Evolutionary conservation across 2,329 filamentous ascomycete genomes (phyloP).

Genomic region (Phialophora tarda): DNA sequence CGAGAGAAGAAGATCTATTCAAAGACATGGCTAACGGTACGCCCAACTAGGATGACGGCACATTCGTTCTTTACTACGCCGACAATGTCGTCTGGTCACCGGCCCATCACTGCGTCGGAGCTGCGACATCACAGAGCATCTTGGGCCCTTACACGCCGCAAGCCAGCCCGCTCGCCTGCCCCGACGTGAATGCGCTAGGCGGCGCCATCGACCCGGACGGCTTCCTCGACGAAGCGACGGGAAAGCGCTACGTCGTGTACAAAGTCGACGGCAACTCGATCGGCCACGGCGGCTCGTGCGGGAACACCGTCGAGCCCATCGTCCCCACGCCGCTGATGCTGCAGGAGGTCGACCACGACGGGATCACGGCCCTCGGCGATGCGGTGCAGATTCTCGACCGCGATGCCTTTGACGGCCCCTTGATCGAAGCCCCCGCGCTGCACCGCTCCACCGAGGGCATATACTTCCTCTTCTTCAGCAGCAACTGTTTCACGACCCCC

Average conservation of each 20-base stretch:
- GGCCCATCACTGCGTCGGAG: slow-evolving; percentile 61
- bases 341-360: slow-evolving; percentile 52
- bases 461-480: slow-evolving; percentile 68
- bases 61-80: slow-evolving; percentile 66
- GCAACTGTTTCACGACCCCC: slow-evolving; percentile 62
- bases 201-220: slow-evolving; percentile 69
- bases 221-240: slow-evolving; percentile 60
- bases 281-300: slow-evolving; percentile 55
- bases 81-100: slow-evolving; percentile 48
- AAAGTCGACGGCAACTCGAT: slow-evolving; percentile 70
- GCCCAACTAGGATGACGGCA: slow-evolving; percentile 49
- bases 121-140: slow-evolving; percentile 56
- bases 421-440: slow-evolving; percentile 67
- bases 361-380: slow-evolving; percentile 59
- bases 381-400: slow-evolving; percentile 65
- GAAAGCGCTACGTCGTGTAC: slow-evolving; percentile 65
- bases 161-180: slow-evolving; percentile 59
- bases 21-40: background rate
- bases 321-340: slow-evolving; percentile 50
- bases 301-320: slow-evolving; percentile 50
- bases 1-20: background rate
- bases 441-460: slow-evolving; percentile 50
- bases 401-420: slow-evolving; percentile 66
- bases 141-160: slow-evolving; percentile 61
- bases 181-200: slow-evolving; percentile 50